phyloP scores from a whole-genome alignment of 257 asterid species.

The Ilex asprella region DNA sequence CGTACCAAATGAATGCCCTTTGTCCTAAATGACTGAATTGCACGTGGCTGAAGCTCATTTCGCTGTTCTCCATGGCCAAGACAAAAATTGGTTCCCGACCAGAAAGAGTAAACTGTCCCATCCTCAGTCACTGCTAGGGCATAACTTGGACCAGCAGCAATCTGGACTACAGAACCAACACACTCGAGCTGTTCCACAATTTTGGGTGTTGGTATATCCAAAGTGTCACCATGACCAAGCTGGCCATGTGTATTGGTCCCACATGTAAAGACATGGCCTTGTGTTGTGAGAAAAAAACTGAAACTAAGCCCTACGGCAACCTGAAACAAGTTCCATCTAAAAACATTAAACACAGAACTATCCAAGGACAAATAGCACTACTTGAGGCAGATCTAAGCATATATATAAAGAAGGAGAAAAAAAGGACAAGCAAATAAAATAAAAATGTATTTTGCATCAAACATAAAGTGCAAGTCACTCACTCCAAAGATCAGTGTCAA shows the following conservation, averaged over 20 bases:
- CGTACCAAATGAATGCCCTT: slow-evolving; percentile 53
- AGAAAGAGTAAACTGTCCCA: slow-evolving; percentile 72
- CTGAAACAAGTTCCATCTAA: slow-evolving; percentile 33
- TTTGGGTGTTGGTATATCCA: slow-evolving; percentile 55
- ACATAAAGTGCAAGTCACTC: no score
- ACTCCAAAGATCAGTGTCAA: no score
- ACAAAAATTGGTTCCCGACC: slow-evolving; percentile 78
- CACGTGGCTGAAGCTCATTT: slow-evolving; percentile 63
- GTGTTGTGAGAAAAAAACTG: slow-evolving; percentile 62
- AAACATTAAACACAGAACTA: neutral
- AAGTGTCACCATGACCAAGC: slow-evolving; percentile 76
- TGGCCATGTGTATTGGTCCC: slow-evolving; percentile 74
- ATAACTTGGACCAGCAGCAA: slow-evolving; percentile 71
- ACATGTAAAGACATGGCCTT: slow-evolving; percentile 74
- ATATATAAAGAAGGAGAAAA: no score
- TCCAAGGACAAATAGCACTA: neutral
- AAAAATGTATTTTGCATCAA: no score
- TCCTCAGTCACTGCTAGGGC: slow-evolving; percentile 56
- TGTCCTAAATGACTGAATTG: slow-evolving; percentile 49
- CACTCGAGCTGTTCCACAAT: slow-evolving; percentile 39
- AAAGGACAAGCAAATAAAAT: no score
- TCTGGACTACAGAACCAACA: slow-evolving; percentile 40
- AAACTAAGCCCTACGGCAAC: slow-evolving; percentile 84
- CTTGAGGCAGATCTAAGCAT: no score
- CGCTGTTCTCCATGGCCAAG: slow-evolving; percentile 90